A percentile compares a stretch with the other conserved stretches of the same genome.
Evolutionary conservation across 2,329 filamentous ascomycete species (phyloP).

Genomic region (Trichoderma sp.): DNA sequence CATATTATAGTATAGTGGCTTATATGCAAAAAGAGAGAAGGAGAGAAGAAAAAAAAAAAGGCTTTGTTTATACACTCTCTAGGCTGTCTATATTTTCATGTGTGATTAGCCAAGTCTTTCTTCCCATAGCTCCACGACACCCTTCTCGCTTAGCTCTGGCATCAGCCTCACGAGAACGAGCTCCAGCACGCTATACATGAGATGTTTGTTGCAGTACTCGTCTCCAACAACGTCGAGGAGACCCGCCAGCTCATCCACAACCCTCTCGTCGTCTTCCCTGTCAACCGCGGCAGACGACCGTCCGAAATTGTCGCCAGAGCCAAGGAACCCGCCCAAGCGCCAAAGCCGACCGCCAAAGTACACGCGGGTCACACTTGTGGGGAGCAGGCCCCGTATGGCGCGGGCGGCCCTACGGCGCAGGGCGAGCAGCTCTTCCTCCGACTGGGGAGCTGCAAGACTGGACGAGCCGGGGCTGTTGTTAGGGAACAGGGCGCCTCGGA

Average conservation of each 20-base stretch:
- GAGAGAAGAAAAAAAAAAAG: neutral
- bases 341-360: conserved; percentile 51
- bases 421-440: conserved; percentile 59
- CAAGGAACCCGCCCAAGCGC: conserved; percentile 29
- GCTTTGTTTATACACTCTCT: neutral
- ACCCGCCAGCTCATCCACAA: conserved; percentile 62
- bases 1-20: neutral
- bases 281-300: neutral
- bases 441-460: conserved; percentile 60
- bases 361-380: conserved; percentile 49
- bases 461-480: conserved; percentile 73
- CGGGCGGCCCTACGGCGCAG: conserved; percentile 69
- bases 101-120: conserved; percentile 58
- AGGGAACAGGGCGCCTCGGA: conserved; percentile 81
- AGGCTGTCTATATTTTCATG: neutral
- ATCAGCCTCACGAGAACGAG: conserved; percentile 77
- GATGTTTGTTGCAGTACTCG: conserved; percentile 87
- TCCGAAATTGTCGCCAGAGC: conserved; percentile 27
- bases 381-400: conserved; percentile 54
- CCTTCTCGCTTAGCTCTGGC: conserved; percentile 77
- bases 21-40: neutral
- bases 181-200: conserved; percentile 82
- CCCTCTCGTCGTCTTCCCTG: conserved; percentile 38
- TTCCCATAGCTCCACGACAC: conserved; percentile 70
- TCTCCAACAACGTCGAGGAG: conserved; percentile 77